Conservation (phyloP, 345 rosid genomes). For the Stellera chamaejasme region DNA sequence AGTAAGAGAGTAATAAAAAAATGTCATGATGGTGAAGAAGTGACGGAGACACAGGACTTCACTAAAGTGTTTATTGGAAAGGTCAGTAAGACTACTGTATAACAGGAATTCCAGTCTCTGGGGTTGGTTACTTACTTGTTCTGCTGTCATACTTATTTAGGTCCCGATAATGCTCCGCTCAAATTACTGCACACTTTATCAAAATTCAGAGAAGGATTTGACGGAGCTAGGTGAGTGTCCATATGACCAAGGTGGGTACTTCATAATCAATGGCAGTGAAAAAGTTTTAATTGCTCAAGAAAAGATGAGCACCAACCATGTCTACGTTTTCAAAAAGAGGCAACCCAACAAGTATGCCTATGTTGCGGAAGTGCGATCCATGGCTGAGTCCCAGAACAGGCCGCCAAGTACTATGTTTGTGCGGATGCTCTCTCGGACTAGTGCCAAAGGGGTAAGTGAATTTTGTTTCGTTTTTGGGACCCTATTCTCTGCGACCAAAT, state of each 20-base stretch:
- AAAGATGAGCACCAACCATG: conserved; percentile 99
- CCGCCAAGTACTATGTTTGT: conserved; percentile 99
- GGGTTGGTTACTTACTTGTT: conserved; percentile 1
- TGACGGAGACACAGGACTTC: conserved; percentile 86
- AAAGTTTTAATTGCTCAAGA: conserved; percentile 98
- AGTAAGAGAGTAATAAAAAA: conserved; percentile 86
- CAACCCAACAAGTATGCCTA: conserved; percentile 92
- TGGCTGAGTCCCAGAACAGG: conserved; percentile 94
- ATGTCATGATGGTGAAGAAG: conserved; percentile 99
- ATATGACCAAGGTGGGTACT: conserved; percentile 97
- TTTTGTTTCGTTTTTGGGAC: not conserved
- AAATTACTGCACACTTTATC: conserved; percentile 76
- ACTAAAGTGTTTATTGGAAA: conserved; percentile 94
- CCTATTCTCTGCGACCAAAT: not conserved
- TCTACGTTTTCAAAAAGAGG: conserved; percentile 93
- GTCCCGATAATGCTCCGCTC: conserved; percentile 99
- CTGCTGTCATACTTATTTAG: conserved; percentile 21
- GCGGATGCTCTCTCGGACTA: conserved; percentile 94
- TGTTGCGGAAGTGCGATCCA: conserved; percentile 92
- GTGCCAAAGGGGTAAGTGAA: conserved; percentile 87
- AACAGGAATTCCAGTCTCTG: not conserved
- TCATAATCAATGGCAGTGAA: conserved; percentile 96
- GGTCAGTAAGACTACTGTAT: conserved; percentile 26
- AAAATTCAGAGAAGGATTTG: conserved; percentile 94
- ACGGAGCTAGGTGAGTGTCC: conserved; percentile 99